Evolutionary conservation across 345 rosid genomes (phyloP).

Genomic region (Laguncularia racemosa): DNA sequence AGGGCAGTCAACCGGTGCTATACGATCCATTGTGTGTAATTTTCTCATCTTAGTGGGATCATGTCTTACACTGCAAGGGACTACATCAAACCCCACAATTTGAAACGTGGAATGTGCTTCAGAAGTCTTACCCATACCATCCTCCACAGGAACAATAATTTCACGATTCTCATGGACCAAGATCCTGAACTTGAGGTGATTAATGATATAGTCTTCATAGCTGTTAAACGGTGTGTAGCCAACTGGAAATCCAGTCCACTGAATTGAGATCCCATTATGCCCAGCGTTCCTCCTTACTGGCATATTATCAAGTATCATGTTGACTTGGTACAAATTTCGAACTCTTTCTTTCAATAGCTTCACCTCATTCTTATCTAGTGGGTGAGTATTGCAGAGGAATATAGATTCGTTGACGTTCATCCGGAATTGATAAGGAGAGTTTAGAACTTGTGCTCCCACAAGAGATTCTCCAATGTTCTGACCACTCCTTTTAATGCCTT

Average conservation of each 20-base stretch:
- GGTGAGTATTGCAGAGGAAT: slow-evolving; percentile 12
- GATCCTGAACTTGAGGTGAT: too few relatives aligned
- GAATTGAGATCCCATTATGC: background rate
- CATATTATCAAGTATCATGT: slow-evolving; percentile 12
- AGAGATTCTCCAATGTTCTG: slow-evolving; percentile 9
- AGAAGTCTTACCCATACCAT: background rate
- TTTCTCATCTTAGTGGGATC: background rate
- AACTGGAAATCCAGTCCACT: slow-evolving; percentile 6
- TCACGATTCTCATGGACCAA: background rate
- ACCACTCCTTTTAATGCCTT: background rate
- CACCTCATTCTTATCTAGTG: background rate
- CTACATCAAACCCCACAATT: background rate
- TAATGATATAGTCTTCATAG: too few relatives aligned
- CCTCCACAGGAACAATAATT: background rate
- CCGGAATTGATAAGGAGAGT: slow-evolving; percentile 9
- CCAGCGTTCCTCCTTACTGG: slow-evolving; percentile 1
- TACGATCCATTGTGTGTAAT: background rate
- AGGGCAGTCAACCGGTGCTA: background rate
- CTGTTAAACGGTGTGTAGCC: background rate
- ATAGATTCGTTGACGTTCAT: slow-evolving; percentile 11
- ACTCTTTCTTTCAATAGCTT: slow-evolving; percentile 13
- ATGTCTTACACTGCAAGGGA: background rate
- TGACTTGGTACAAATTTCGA: slow-evolving; percentile 11
- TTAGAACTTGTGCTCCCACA: slow-evolving; percentile 9
- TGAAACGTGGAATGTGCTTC: background rate